Conservation (phyloP, 495 filamentous ascomycete species). For the Penicillium coffeae region DNA sequence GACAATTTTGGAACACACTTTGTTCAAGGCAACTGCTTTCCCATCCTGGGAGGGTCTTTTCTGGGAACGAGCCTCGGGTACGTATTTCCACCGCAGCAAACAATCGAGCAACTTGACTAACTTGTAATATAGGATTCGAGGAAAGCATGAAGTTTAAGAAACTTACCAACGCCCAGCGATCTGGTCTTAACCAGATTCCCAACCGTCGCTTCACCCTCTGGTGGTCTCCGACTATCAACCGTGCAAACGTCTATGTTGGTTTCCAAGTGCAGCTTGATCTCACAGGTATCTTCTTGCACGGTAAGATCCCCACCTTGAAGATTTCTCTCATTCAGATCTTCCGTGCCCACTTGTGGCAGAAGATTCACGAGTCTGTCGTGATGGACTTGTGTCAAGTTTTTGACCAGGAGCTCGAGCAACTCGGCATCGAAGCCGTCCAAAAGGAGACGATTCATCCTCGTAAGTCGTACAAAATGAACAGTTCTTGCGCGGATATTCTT, state of each 20-base stretch:
- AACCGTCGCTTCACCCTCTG: conserved; percentile 99
- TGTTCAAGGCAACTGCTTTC: conserved; percentile 99
- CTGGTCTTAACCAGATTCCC: conserved; percentile 98
- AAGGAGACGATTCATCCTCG: conserved; percentile 99
- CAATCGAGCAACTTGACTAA: conserved; percentile 29
- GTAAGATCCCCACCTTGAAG: conserved; percentile 98
- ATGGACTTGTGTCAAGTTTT: conserved; percentile 99
- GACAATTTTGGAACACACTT: conserved; percentile 94
- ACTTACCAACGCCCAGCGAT: conserved; percentile 95
- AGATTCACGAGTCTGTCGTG: conserved; percentile 98
- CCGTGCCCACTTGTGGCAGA: conserved; percentile 99
- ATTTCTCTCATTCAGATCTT: conserved; percentile 99
- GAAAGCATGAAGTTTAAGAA: conserved; percentile 98
- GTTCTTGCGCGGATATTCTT: conserved; percentile 96
- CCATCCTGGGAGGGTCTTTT: conserved; percentile 99
- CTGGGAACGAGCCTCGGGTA: conserved; percentile 59
- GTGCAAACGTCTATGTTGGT: conserved; percentile 66
- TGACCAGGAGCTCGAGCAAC: conserved; percentile 92
- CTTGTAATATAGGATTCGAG: conserved; percentile 60
- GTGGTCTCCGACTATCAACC: conserved; percentile 83
- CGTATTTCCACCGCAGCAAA: background rate
- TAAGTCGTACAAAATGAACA: conserved; percentile 99
- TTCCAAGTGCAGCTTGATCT: conserved; percentile 99
- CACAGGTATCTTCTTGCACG: conserved; percentile 98
- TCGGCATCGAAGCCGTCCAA: conserved; percentile 97